phyloP scores from a whole-genome alignment of 352 stramenopile genomes.

The Globisporangium spinosum region DNA sequence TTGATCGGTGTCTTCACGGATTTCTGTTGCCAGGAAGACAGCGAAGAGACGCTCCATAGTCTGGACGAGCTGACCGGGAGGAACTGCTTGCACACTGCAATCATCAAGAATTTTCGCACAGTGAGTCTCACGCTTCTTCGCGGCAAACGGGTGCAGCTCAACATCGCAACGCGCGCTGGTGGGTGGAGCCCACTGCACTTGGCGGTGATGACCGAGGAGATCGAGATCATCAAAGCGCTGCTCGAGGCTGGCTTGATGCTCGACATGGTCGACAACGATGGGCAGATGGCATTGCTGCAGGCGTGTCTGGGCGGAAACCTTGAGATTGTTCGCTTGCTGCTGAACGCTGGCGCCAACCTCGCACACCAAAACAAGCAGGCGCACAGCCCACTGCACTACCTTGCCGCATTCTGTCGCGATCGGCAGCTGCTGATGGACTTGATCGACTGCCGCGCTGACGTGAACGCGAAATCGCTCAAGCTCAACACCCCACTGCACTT shows the following conservation, averaged over 20 bases:
- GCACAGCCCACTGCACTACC: conserved; percentile 60
- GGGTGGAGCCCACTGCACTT: conserved; percentile 58
- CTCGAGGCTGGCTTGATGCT: conserved; percentile 43
- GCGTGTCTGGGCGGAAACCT: conserved; percentile 56
- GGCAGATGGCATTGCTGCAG: conserved; percentile 55
- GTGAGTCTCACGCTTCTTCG: conserved; percentile 41
- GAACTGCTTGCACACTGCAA: conserved; percentile 58
- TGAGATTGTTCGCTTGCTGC: conserved; percentile 41
- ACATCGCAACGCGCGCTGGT: conserved; percentile 43
- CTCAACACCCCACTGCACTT: conserved; percentile 76
- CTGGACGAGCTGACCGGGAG: conserved; percentile 40
- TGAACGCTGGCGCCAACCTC: conserved; percentile 46
- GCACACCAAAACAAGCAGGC: conserved; percentile 70
- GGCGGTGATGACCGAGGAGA: conserved; percentile 56
- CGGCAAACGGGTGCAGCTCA: conserved; percentile 40
- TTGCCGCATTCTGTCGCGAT: conserved; percentile 60
- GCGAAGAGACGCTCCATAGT: conserved; percentile 36
- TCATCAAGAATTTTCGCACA: conserved; percentile 54
- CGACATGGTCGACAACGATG: conserved; percentile 56
- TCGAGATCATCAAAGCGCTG: conserved; percentile 42
- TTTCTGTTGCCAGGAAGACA: conserved; percentile 9
- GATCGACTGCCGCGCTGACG: conserved; percentile 45
- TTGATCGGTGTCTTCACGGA: conserved; percentile 44
- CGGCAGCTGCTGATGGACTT: conserved; percentile 41
- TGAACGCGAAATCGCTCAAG: conserved; percentile 70